phyloP scores from a whole-genome alignment of 2,329 filamentous ascomycete species.

The Apiospora kogelbergensis region DNA sequence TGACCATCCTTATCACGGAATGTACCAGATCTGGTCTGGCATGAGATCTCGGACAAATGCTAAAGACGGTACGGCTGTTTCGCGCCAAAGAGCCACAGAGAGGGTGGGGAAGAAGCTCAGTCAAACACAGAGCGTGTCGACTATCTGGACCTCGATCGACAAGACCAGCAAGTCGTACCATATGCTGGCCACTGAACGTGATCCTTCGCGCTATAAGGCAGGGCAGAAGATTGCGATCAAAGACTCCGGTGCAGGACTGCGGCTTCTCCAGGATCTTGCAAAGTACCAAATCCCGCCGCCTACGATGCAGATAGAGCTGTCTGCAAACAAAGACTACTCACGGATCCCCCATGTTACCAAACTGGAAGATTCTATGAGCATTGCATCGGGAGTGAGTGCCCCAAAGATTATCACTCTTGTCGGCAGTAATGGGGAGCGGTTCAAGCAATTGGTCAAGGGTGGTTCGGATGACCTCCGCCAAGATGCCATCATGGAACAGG shows the following conservation, averaged over 20 bases:
- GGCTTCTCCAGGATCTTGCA: conserved; percentile 61
- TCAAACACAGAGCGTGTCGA: conserved; percentile 48
- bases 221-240: conserved; percentile 61
- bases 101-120: conserved; percentile 63
- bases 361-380: conserved; percentile 74
- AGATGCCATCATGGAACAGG: conserved; percentile 98
- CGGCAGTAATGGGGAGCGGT: conserved; percentile 73
- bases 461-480: conserved; percentile 95
- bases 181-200: conserved; percentile 62
- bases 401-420: conserved; percentile 89
- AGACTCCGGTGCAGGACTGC: conserved; percentile 61
- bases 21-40: conserved; percentile 93
- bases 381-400: conserved; percentile 87
- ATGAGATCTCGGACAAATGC: conserved; percentile 66
- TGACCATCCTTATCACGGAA: conserved; percentile 94
- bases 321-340: conserved; percentile 72
- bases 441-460: conserved; percentile 92
- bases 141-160: conserved; percentile 71
- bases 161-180: conserved; percentile 70
- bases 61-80: conserved; percentile 72
- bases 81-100: conserved; percentile 72
- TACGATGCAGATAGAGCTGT: conserved; percentile 81
- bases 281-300: conserved; percentile 78
- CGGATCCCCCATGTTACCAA: conserved; percentile 70
- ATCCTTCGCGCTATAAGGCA: conserved; percentile 65